Percentiles rank a stretch among this genome's conserved stretches.
These are phyloP conservation scores for Isatis tinctoria DNA, from an alignment of 345 rosid genomes.

Conservation along the genomic window DNA sequence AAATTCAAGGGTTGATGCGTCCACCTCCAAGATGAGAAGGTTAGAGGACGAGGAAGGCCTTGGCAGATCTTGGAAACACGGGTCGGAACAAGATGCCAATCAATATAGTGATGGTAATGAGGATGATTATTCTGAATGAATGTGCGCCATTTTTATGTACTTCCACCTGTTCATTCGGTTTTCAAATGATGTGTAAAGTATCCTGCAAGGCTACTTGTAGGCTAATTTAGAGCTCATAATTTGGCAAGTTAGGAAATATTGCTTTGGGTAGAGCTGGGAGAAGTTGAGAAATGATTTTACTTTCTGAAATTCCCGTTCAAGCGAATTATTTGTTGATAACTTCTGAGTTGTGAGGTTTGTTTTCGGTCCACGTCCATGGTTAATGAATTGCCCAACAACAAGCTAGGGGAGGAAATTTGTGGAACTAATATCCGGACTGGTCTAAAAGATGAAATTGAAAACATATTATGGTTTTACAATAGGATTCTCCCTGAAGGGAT, in stretches of 20 bases:
- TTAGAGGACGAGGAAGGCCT: conserved; percentile 57
- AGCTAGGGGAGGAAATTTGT: too few species aligned
- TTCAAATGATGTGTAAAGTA: not conserved
- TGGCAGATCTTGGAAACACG: conserved; percentile 44
- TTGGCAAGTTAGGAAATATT: not conserved
- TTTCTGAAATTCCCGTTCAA: too few species aligned
- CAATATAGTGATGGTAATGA: conserved; percentile 63
- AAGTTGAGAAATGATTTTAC: too few species aligned
- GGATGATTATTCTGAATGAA: conserved; percentile 73
- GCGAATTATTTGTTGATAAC: too few species aligned
- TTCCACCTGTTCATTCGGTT: not conserved
- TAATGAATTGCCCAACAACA: not conserved
- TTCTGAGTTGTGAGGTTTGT: too few species aligned
- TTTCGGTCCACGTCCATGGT: too few species aligned
- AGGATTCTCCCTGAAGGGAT: too few species aligned
- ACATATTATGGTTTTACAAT: too few species aligned
- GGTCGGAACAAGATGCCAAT: conserved; percentile 36
- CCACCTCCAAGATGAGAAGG: conserved; percentile 48
- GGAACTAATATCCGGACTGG: too few species aligned
- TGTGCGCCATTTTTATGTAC: not conserved
- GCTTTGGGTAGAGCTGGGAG: too few species aligned
- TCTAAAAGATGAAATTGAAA: too few species aligned
- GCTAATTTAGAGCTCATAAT: not conserved
- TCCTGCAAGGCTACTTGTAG: not conserved
- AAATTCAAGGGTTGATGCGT: conserved; percentile 41